A percentile compares a stretch with the other conserved stretches of the same genome.
Evolutionary conservation across 2,329 filamentous ascomycete genomes (phyloP).

Genomic region (Leptodontidium sp.): DNA sequence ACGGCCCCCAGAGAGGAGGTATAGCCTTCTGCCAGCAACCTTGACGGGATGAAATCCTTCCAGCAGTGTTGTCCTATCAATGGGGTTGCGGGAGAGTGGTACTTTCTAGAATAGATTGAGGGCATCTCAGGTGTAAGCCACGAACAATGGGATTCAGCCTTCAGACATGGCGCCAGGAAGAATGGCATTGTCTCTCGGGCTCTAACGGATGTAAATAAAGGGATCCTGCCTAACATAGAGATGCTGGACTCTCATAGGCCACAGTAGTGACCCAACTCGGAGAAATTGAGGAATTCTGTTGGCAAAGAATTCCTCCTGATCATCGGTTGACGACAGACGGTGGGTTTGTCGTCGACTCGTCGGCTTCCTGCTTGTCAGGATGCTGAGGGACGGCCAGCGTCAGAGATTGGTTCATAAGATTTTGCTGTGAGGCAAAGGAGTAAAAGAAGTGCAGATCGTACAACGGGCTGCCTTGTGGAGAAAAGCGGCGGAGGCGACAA

Average conservation of each 20-base stretch:
- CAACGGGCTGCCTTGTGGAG: slow-evolving; percentile 14
- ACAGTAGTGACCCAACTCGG: not conserved
- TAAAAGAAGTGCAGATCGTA: slow-evolving; percentile 16
- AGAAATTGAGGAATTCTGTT: slow-evolving; percentile 9
- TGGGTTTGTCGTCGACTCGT: not conserved
- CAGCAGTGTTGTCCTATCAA: not conserved
- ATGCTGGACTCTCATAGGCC: not conserved
- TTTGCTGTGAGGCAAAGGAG: slow-evolving; percentile 12
- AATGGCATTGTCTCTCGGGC: slow-evolving; percentile 1
- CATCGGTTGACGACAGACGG: not conserved
- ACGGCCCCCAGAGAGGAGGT: not conserved
- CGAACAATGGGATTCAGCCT: not conserved
- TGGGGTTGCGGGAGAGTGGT: not conserved
- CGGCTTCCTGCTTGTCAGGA: slow-evolving; percentile 5
- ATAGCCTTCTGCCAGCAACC: not conserved
- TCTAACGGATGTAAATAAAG: not conserved
- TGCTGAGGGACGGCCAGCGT: not conserved
- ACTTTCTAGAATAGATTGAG: not conserved
- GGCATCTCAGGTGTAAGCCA: not conserved
- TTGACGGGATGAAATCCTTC: not conserved
- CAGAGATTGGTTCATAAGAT: slow-evolving; percentile 17
- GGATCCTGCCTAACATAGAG: not conserved
- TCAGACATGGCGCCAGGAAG: not conserved
- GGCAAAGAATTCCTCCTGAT: not conserved
- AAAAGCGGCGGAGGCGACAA: slow-evolving; percentile 16